A percentile compares a stretch with the other conserved stretches of the same genome.
Conservation (phyloP, 345 rosid genomes). For the Euphorbia pulcherrima region DNA sequence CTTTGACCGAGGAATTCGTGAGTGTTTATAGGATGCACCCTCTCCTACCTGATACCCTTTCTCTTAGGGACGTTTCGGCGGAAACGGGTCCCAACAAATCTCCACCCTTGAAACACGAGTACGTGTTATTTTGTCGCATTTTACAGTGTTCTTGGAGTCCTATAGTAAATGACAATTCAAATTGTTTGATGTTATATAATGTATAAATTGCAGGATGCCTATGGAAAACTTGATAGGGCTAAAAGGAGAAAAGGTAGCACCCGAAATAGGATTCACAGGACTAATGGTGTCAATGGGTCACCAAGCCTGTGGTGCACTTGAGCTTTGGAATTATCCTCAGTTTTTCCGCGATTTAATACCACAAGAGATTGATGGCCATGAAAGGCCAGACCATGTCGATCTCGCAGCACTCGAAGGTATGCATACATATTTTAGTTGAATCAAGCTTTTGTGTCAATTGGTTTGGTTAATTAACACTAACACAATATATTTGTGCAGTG, state of each 20-base stretch:
- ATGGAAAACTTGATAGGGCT: slow-evolving; percentile 37
- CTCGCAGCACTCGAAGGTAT: slow-evolving; percentile 56
- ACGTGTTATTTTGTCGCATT: too few species aligned
- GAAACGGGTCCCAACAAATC: slow-evolving; percentile 37
- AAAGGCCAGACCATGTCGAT: slow-evolving; percentile 46
- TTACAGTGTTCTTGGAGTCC: too few species aligned
- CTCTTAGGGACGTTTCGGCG: slow-evolving; percentile 32
- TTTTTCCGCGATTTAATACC: slow-evolving; percentile 44
- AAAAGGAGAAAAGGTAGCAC: slow-evolving; percentile 35
- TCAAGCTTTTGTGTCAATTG: too few species aligned
- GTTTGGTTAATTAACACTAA: too few species aligned
- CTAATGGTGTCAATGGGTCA: slow-evolving; percentile 67
- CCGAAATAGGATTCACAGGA: slow-evolving; percentile 39
- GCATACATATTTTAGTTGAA: too few species aligned
- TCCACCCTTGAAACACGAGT: slow-evolving; percentile 19
- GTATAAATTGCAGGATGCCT: slow-evolving; percentile 27
- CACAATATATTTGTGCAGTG: slow-evolving; percentile 25
- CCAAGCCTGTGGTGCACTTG: slow-evolving; percentile 54
- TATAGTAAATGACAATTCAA: too few species aligned
- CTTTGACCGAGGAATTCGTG: slow-evolving; percentile 59
- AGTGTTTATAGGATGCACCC: slow-evolving; percentile 60
- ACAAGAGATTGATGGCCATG: slow-evolving; percentile 40
- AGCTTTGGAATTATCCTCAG: slow-evolving; percentile 53
- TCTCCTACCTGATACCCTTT: slow-evolving; percentile 45
- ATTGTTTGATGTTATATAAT: too few species aligned